Conservation (phyloP, 768 basidiomycete species). For the Boletus vermiculosoides region DNA sequence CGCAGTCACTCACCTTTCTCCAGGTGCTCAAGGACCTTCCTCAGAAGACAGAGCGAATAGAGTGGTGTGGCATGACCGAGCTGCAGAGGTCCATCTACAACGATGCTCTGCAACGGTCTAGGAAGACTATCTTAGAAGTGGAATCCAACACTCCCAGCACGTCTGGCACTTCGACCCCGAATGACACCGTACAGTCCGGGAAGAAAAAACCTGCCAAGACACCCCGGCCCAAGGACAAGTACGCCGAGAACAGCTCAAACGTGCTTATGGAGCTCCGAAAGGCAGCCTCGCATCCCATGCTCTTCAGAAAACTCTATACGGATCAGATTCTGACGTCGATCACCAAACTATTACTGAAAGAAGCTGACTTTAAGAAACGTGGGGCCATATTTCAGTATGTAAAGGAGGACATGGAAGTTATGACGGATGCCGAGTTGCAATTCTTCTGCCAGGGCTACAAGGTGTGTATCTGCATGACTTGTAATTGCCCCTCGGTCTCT, state of each 20-base stretch:
- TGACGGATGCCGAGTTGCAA: slow-evolving; percentile 97
- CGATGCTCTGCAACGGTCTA: slow-evolving; percentile 80
- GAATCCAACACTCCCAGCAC: slow-evolving; percentile 23
- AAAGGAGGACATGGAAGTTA: slow-evolving; percentile 96
- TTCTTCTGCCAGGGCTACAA: slow-evolving; percentile 83
- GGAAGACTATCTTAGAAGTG: slow-evolving; percentile 69
- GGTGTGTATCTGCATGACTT: slow-evolving; percentile 39
- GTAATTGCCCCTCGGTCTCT: background rate
- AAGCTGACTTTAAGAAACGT: slow-evolving; percentile 86
- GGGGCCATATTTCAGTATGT: slow-evolving; percentile 80
- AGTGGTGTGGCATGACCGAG: slow-evolving; percentile 91
- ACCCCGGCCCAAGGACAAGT: slow-evolving; percentile 61
- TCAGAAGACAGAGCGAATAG: slow-evolving; percentile 87
- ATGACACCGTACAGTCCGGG: slow-evolving; percentile 23
- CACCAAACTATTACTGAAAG: slow-evolving; percentile 81
- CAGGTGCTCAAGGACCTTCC: slow-evolving; percentile 93
- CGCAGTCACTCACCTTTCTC: background rate
- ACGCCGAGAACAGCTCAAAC: slow-evolving; percentile 82
- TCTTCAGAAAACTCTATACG: slow-evolving; percentile 84
- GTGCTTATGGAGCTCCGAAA: slow-evolving; percentile 98
- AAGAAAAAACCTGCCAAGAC: slow-evolving; percentile 34
- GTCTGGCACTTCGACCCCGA: slow-evolving; percentile 35
- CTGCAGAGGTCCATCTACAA: slow-evolving; percentile 81
- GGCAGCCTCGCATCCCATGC: slow-evolving; percentile 94
- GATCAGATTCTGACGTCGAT: slow-evolving; percentile 73